These are phyloP conservation scores for Vitis amurensis DNA, from an alignment of 164 flowering plant genomes.

Conservation along the genomic window DNA sequence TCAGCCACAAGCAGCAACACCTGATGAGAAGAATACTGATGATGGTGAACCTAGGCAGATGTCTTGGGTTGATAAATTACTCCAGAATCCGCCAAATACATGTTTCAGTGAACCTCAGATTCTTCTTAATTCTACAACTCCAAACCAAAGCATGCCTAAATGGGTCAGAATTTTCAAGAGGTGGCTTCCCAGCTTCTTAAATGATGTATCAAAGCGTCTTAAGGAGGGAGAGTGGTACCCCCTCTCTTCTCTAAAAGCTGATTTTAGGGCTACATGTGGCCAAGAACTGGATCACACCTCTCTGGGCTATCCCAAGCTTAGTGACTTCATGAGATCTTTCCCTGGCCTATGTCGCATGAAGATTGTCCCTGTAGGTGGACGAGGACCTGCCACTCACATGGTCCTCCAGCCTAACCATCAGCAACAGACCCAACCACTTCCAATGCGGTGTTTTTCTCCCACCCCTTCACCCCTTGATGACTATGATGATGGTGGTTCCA, in stretches of 20 bases:
- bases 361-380: slow-evolving; percentile 34
- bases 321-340: slow-evolving; percentile 50
- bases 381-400: slow-evolving; percentile 47
- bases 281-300: slow-evolving; percentile 60
- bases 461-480: slow-evolving; percentile 8
- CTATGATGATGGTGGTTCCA: slow-evolving; percentile 3
- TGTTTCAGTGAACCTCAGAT: slow-evolving; percentile 4
- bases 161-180: slow-evolving; percentile 51
- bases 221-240: slow-evolving; percentile 49
- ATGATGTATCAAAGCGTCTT: slow-evolving; percentile 22
- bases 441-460: not conserved
- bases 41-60: slow-evolving; percentile 14
- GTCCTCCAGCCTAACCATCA: slow-evolving; percentile 38
- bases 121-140: not conserved
- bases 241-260: slow-evolving; percentile 64
- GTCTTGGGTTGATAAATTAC: slow-evolving; percentile 36
- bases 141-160: slow-evolving; percentile 18
- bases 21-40: slow-evolving; percentile 8
- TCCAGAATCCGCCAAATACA: slow-evolving; percentile 13
- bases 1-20: slow-evolving; percentile 5
- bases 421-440: slow-evolving; percentile 1
- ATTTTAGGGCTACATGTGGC: slow-evolving; percentile 52
- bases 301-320: slow-evolving; percentile 58
- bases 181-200: slow-evolving; percentile 57
- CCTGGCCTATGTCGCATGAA: slow-evolving; percentile 44